Evolutionary conservation across 1,284 basidiomycete genomes (phyloP), one percentile per base, ranked within the genome.

Genomic region (Agaricales sp.): DNA sequence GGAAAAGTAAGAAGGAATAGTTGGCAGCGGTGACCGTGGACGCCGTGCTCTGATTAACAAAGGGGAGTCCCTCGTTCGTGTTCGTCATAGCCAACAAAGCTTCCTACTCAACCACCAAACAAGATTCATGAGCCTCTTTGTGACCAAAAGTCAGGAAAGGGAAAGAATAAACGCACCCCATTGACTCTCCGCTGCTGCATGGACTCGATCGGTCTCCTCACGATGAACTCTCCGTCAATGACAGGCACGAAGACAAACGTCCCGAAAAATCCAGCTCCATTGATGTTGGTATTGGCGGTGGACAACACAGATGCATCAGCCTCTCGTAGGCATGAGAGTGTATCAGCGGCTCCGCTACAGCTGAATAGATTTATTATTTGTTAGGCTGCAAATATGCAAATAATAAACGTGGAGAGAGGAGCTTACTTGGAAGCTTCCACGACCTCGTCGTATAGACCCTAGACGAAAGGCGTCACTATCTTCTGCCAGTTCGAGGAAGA

Each of bases 161-260:
- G n/a, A n/a, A n/a, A n/a, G n/a, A n/a, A n/a, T n/a, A n/a, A n/a
- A 46, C 43, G 4, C 41, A 62, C 61, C 39, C 52, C 58, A 24
- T 59, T 59, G 12, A 56, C 47, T 35, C 49, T 41, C 1, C 51
- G 45, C 22, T 50, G 52, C 2, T 47, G n/a, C 8, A 68, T 50
- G 1, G 62, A 58, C 24, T 53, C 46, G 2, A 52, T 59, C 2
- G 66, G 62, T n/a, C 58, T 52, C 49, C 67, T 65, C 12, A 58
- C 47, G 39, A 66, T 66, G 50, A 65, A 63, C 1, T 54, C 53
- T 0, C 62, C 65, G 37, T 67, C 65, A 8, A 67, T 54, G 13
- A 67, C 64, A 0, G 65, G 65, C 25, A 61, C 55, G 14, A 60
- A 57, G 3, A 46, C 22, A 44, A 48, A 61, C 4, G 59, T 65